Conservation (phyloP, 257 asterid species). For the Fraxinus anomala region DNA sequence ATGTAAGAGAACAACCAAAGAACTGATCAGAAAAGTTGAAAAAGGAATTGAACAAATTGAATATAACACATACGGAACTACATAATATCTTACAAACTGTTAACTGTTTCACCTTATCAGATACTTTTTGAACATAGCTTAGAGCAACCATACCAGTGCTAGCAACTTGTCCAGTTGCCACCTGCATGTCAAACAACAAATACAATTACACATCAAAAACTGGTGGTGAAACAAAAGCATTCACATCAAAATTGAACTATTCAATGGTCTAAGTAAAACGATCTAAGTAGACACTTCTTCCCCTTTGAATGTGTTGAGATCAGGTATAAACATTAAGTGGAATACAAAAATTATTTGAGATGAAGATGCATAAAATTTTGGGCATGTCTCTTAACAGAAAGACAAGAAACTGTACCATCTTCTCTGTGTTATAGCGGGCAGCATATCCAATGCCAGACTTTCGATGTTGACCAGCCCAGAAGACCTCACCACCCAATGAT, state of each 20-base stretch:
- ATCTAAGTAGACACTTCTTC: neutral
- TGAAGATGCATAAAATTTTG: constrained; percentile 1
- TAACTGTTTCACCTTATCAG: constrained; percentile 60
- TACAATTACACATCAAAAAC: neutral
- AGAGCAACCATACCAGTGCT: constrained; percentile 88
- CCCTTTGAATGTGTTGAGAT: neutral
- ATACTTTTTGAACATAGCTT: constrained; percentile 89
- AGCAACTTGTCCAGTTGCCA: constrained; percentile 93
- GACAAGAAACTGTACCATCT: constrained; percentile 56
- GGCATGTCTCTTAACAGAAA: constrained; percentile 7
- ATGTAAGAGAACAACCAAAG: constrained; percentile 21
- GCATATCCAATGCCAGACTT: constrained; percentile 92
- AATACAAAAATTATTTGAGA: neutral
- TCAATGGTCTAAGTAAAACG: neutral
- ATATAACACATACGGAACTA: neutral
- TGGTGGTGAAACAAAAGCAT: neutral
- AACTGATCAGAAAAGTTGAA: constrained; percentile 11
- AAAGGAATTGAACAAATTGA: neutral
- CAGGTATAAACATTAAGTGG: neutral
- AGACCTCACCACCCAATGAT: constrained; percentile 90
- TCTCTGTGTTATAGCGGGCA: constrained; percentile 88
- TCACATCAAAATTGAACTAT: neutral
- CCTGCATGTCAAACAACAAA: constrained; percentile 42
- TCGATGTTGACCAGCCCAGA: constrained; percentile 97
- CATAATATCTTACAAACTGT: constrained; percentile 5